These are phyloP conservation scores for Solanum aculeatissimum DNA, from an alignment of 305 asterid genomes.

Conservation along the genomic window DNA sequence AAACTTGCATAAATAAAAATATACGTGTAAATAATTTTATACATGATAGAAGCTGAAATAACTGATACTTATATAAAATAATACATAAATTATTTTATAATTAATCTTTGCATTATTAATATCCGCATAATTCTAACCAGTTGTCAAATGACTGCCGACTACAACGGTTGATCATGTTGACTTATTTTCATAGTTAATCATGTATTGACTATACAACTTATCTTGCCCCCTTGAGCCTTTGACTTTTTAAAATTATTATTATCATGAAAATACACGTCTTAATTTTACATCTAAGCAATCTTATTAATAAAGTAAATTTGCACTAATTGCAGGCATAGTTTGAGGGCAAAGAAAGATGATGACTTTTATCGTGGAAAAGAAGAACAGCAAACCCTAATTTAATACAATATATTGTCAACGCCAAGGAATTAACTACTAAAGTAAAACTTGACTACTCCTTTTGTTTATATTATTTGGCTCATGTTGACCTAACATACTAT, in stretches of 20 bases:
- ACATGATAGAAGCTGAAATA: not conserved
- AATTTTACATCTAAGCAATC: conserved; percentile 1
- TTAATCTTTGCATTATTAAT: not conserved
- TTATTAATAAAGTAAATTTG: not conserved
- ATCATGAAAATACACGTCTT: conserved; percentile 3
- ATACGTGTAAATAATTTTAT: not conserved
- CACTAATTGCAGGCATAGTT: conserved; percentile 19
- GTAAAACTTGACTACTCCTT: not conserved
- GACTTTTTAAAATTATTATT: conserved; percentile 12
- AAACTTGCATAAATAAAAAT: no score
- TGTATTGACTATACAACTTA: conserved; percentile 8
- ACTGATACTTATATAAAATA: no score
- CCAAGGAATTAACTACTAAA: not conserved
- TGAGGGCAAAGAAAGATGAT: conserved; percentile 29
- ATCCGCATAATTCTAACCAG: not conserved
- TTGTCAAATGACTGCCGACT: conserved; percentile 32
- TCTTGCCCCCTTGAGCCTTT: conserved; percentile 4
- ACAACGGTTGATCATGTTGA: not conserved
- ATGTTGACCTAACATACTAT: not conserved
- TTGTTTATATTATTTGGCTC: not conserved
- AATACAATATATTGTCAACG: conserved; percentile 14
- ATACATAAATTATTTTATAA: no score
- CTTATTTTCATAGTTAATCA: not conserved
- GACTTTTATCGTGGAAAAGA: not conserved
- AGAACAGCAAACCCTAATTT: conserved; percentile 5